These are phyloP conservation scores for Oligophagozyma castellii DNA, from an alignment of 1,139 yeast genomes.

Conservation along the genomic window DNA sequence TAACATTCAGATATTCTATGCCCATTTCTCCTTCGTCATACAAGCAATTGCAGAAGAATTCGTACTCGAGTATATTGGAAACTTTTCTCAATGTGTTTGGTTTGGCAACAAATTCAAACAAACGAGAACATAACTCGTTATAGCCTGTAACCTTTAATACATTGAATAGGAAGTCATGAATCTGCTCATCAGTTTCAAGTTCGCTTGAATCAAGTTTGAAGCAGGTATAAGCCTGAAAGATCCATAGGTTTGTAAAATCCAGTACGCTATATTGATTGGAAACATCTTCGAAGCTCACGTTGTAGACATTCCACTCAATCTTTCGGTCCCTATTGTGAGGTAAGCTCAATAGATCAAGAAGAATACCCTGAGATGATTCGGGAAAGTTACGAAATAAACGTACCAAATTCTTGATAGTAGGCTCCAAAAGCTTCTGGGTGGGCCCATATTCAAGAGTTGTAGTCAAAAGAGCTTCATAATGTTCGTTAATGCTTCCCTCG, in stretches of 20 bases:
- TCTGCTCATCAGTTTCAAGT: slow-evolving; percentile 1
- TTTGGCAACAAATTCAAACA: slow-evolving; percentile 17
- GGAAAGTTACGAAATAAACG: slow-evolving; percentile 6
- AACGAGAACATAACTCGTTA: slow-evolving; percentile 16
- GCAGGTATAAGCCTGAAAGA: slow-evolving; percentile 19
- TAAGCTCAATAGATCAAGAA: slow-evolving; percentile 9
- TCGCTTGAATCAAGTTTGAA: slow-evolving; percentile 6
- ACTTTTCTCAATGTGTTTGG: slow-evolving; percentile 7
- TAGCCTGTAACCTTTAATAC: slow-evolving; percentile 12
- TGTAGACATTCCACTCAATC: background rate
- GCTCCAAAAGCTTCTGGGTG: slow-evolving; percentile 6
- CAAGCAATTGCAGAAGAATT: slow-evolving; percentile 15
- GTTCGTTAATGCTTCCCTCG: slow-evolving; percentile 4
- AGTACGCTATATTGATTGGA: slow-evolving; percentile 9
- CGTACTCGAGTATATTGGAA: slow-evolving; percentile 14
- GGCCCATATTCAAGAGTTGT: slow-evolving; percentile 14
- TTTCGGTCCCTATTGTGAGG: background rate
- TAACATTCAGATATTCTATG: slow-evolving; percentile 9
- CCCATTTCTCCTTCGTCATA: slow-evolving; percentile 4
- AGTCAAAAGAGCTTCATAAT: slow-evolving; percentile 7
- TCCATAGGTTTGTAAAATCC: slow-evolving; percentile 23
- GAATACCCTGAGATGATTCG: slow-evolving; percentile 4
- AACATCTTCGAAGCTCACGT: slow-evolving; percentile 2
- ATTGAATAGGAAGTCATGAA: slow-evolving; percentile 11
- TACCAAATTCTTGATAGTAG: slow-evolving; percentile 8